Conservation (phyloP, 768 basidiomycete species). For the Tricholoma hemisulphureum region DNA sequence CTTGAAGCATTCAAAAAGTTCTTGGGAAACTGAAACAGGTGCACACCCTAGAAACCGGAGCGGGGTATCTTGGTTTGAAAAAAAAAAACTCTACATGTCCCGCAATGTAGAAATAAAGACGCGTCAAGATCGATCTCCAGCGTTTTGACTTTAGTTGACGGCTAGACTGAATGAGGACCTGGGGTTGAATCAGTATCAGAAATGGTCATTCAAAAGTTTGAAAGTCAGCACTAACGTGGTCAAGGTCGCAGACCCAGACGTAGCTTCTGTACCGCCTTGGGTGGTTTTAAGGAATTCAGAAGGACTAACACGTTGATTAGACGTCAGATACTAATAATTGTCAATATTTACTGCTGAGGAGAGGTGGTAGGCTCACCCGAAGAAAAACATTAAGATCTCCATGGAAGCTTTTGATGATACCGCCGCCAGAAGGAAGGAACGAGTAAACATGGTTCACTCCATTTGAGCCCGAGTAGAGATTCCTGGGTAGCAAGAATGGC, state of each 20-base stretch:
- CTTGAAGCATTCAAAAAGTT: slow-evolving; percentile 17
- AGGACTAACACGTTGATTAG: slow-evolving; percentile 41
- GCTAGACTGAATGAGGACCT: slow-evolving; percentile 47
- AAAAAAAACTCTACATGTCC: no score
- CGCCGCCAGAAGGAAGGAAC: slow-evolving; percentile 41
- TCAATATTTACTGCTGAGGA: background rate
- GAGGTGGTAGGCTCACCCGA: slow-evolving; percentile 29
- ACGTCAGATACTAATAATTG: slow-evolving; percentile 46
- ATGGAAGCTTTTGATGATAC: slow-evolving; percentile 45
- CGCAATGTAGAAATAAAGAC: no score
- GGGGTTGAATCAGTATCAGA: background rate
- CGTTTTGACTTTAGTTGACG: slow-evolving; percentile 35
- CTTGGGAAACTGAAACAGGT: slow-evolving; percentile 12
- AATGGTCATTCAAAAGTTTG: background rate
- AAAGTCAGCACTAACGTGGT: slow-evolving; percentile 42
- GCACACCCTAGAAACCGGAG: no score
- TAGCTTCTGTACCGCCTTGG: slow-evolving; percentile 65
- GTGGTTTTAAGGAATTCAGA: slow-evolving; percentile 58
- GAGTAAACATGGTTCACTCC: slow-evolving; percentile 52
- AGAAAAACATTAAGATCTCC: slow-evolving; percentile 56
- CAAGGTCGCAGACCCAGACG: slow-evolving; percentile 52
- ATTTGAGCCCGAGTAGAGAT: slow-evolving; percentile 55
- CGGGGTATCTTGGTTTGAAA: no score
- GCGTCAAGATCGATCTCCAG: no score
- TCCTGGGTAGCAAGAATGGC: slow-evolving; percentile 32